Percentiles rank a stretch among this genome's conserved stretches.
These are phyloP conservation scores for Euphrasia arctica DNA, from an alignment of 305 asterid species.

Conservation along the genomic window DNA sequence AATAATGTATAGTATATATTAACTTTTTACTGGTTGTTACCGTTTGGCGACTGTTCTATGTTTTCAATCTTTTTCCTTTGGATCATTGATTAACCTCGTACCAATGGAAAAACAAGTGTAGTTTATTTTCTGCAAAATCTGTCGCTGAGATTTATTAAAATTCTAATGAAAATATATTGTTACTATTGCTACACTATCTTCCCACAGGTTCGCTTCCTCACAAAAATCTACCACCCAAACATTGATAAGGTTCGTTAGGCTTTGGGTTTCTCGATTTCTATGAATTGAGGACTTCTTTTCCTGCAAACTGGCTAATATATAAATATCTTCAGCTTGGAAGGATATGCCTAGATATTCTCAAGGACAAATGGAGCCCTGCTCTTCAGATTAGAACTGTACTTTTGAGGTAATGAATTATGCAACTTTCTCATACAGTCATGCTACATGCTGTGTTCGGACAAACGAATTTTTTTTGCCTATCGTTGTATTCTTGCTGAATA, in stretches of 20 bases:
- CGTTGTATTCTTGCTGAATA: neutral
- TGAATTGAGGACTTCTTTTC: slow-evolving; percentile 3
- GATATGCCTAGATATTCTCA: slow-evolving; percentile 83
- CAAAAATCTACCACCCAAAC: slow-evolving; percentile 88
- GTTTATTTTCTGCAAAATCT: neutral
- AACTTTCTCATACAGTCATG: neutral
- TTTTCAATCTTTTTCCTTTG: neutral
- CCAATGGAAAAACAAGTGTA: no score
- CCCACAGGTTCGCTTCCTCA: slow-evolving; percentile 77
- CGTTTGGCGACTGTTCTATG: neutral
- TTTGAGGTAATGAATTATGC: slow-evolving; percentile 46
- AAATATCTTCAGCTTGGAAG: slow-evolving; percentile 56
- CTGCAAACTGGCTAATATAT: slow-evolving; percentile 16
- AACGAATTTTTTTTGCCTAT: neutral
- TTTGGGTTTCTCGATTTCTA: slow-evolving; percentile 4
- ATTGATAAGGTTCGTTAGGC: slow-evolving; percentile 62
- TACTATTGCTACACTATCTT: slow-evolving; percentile 13
- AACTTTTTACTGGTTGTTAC: neutral
- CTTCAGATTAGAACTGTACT: slow-evolving; percentile 82
- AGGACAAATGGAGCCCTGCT: slow-evolving; percentile 94
- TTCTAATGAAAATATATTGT: slow-evolving; percentile 2
- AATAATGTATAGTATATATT: no score
- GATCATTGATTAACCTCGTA: neutral
- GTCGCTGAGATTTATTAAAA: slow-evolving; percentile 6
- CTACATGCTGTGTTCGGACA: no score